These are phyloP conservation scores for Oenanthe sinensis DNA, from an alignment of 129 eudicot genomes.

Conservation along the genomic window DNA sequence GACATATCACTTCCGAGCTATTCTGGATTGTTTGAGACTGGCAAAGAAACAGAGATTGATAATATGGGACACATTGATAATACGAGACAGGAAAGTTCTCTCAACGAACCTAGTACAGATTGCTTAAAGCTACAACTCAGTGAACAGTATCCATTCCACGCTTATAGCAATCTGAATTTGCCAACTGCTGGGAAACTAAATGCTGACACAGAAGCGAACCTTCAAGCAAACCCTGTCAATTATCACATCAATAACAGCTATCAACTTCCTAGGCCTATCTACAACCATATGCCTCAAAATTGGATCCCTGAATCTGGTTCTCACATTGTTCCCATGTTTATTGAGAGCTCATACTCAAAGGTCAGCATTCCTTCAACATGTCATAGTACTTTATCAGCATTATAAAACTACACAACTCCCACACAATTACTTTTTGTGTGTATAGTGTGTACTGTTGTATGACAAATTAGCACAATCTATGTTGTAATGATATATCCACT, in stretches of 20 bases:
- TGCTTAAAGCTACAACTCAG: conserved; percentile 48
- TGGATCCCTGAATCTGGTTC: conserved; percentile 50
- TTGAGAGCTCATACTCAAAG: conserved; percentile 51
- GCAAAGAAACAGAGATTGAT: conserved; percentile 47
- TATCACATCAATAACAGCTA: conserved; percentile 45
- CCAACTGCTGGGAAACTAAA: conserved; percentile 36
- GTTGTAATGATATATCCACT: no score
- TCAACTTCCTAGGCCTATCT: conserved; percentile 50
- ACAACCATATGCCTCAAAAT: conserved; percentile 32
- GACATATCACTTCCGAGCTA: conserved; percentile 43
- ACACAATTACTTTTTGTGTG: background rate
- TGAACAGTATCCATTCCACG: conserved; percentile 46
- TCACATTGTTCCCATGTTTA: conserved; percentile 36
- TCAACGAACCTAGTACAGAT: conserved; percentile 45
- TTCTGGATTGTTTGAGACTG: conserved; percentile 34
- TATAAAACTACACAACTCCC: background rate
- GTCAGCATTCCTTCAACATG: conserved; percentile 17
- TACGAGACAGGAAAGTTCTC: conserved; percentile 36
- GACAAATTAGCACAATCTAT: background rate
- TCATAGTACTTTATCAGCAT: background rate
- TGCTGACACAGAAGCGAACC: conserved; percentile 32
- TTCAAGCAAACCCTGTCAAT: conserved; percentile 42
- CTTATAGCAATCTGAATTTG: conserved; percentile 35
- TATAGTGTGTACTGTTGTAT: background rate
- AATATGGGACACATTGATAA: conserved; percentile 33